phyloP scores from a whole-genome alignment of 257 asterid species.

The Nicotiana tabacum region DNA sequence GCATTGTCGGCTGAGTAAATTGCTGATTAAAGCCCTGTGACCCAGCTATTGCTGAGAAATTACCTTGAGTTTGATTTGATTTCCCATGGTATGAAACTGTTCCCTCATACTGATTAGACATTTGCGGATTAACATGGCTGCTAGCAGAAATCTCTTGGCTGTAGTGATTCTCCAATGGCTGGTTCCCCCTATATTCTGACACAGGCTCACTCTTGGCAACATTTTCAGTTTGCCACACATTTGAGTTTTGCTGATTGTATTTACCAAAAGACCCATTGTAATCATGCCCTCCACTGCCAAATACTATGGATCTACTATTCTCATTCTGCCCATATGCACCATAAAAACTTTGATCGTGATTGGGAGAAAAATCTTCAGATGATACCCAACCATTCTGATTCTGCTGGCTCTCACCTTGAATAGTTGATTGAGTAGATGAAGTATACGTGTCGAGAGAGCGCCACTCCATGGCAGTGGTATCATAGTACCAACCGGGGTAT shows the following conservation, averaged over 20 bases:
- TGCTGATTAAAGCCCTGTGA: conserved; percentile 39
- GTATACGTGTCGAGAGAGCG: conserved; percentile 53
- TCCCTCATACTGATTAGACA: conserved; percentile 32
- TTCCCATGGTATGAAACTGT: conserved; percentile 32
- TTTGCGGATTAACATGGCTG: conserved; percentile 36
- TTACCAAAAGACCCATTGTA: conserved; percentile 36
- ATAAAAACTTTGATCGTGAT: conserved; percentile 21
- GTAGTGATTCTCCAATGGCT: conserved; percentile 30
- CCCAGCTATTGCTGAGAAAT: conserved; percentile 35
- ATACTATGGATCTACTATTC: conserved; percentile 28
- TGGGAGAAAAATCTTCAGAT: conserved; percentile 31
- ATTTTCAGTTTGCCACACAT: conserved; percentile 42
- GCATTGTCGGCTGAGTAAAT: conserved; percentile 39
- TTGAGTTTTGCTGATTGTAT: conserved; percentile 37
- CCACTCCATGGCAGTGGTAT: conserved; percentile 70
- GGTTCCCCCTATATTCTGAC: conserved; percentile 38
- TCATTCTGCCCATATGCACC: conserved; percentile 27
- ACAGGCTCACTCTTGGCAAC: conserved; percentile 26
- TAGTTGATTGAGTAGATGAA: conserved; percentile 39
- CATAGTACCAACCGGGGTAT: conserved; percentile 93
- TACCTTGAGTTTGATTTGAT: conserved; percentile 28
- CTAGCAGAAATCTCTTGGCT: conserved; percentile 29
- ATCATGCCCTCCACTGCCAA: conserved; percentile 38
- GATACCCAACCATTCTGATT: conserved; percentile 38
- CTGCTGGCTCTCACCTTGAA: conserved; percentile 42